Base-by-base conservation (phyloP, 2,329 filamentous ascomycete genomes). In the Fusarium duplospermum region DNA sequence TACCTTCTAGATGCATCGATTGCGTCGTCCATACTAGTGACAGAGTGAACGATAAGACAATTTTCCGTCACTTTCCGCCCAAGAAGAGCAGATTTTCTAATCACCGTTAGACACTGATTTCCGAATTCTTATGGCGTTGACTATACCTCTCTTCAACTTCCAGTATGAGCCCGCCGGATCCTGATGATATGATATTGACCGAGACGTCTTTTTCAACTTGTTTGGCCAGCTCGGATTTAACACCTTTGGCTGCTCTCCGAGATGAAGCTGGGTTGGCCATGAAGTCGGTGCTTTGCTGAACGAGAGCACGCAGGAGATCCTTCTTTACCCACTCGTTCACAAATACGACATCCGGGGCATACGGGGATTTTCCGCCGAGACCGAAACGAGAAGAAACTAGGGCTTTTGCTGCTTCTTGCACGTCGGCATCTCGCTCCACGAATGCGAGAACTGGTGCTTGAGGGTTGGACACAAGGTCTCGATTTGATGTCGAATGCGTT, bases 281-380 rank as follows among this genome's bases (percentile, higher is more conserved):
- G 0, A 72, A 66, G 2, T 72, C 64, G 1, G 72, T 74, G 4
- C 62, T 72, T 7, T 74, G 64, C 6, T 72, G 72, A 0, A 74
- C 64, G 1, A 74, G 68, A 1, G 72, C 67, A 0, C 70, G 42
- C 4, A 75, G n/a, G 4, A 77, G 29, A 5, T 77, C 75, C 13
- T 74, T 77, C 50, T 76, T 77, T 4, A 76, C 71, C 64, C 68
- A 77, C 18, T 77, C 75, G 3, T 77, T 77, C 1, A 77, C 75
- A 0, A 76, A 59, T 0, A 77, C 71, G 0, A 77, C 54, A 2
- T 77, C 75, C 10, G 75, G 75, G 0, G 75, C 75, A 22, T 77
- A 77, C 0, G 75, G 69, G 0, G 75, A 70, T 50, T 66, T 76
- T 2, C 75, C 75, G 7, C 66, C 63, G 0, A 76, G 40, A 4